Conservation (phyloP, 352 stramenopile genomes). For the Phytophthora fragariae region DNA sequence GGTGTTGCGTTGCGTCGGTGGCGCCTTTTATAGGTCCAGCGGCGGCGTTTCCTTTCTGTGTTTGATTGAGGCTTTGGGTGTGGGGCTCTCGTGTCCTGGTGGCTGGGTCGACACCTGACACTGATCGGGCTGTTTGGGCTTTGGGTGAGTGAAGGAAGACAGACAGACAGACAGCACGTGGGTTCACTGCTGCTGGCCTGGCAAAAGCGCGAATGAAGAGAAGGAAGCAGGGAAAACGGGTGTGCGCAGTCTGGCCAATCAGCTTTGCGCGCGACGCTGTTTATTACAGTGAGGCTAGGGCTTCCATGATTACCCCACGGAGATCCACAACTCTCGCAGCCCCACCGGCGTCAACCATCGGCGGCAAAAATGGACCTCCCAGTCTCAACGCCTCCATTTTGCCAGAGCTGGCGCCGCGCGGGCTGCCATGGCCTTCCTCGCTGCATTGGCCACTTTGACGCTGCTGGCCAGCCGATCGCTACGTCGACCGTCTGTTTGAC, state of each 20-base stretch:
- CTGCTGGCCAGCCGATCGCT: background rate
- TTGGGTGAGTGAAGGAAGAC: slow-evolving; percentile 1
- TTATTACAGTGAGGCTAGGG: slow-evolving; percentile 20
- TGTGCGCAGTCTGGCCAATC: slow-evolving; percentile 10
- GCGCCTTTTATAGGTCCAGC: background rate
- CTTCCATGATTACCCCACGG: slow-evolving; percentile 19
- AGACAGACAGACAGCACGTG: background rate
- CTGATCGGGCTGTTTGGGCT: too few species aligned
- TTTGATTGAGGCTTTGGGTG: slow-evolving; percentile 8
- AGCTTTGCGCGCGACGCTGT: background rate
- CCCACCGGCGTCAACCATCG: slow-evolving; percentile 1
- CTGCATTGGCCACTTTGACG: background rate
- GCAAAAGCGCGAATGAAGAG: slow-evolving; percentile 22
- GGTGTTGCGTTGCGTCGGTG: slow-evolving; percentile 3
- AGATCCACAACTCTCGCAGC: slow-evolving; percentile 20
- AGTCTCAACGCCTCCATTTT: background rate
- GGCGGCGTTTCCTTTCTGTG: slow-evolving; percentile 15
- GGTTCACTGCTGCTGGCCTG: slow-evolving; percentile 25
- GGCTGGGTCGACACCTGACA: slow-evolving; percentile 20
- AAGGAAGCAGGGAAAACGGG: slow-evolving; percentile 23
- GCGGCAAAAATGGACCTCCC: background rate
- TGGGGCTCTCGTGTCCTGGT: slow-evolving; percentile 14
- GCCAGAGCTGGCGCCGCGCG: too few species aligned
- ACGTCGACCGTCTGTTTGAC: slow-evolving; percentile 24
- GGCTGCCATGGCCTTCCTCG: too few species aligned